Conservation (phyloP, 345 rosid genomes). For the Salix caprea region DNA sequence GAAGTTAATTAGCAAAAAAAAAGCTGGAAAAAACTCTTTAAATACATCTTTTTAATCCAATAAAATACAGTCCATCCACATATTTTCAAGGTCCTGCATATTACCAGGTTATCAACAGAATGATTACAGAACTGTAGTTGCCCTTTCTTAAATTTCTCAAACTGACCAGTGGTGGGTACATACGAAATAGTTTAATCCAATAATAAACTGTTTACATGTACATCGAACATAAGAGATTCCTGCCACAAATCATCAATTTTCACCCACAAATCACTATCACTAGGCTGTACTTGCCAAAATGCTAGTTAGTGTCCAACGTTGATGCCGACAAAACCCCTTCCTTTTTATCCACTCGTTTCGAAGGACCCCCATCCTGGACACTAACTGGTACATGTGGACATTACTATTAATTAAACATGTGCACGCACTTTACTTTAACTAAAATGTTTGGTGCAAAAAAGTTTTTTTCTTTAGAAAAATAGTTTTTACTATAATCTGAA, state of each 20-base stretch:
- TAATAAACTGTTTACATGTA: background rate
- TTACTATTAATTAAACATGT: slow-evolving; percentile 1
- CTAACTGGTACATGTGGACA: slow-evolving; percentile 15
- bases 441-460: too few species aligned
- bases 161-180: background rate
- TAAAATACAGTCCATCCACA: too few species aligned
- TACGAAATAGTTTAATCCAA: background rate
- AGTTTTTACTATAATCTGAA: too few species aligned
- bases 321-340: slow-evolving; percentile 18
- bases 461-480: too few species aligned
- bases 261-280: too few species aligned
- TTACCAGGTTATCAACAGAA: too few species aligned
- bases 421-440: background rate
- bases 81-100: background rate
- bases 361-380: slow-evolving; percentile 27
- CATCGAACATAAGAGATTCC: background rate
- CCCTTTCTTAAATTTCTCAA: background rate
- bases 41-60: too few species aligned
- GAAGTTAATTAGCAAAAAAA: too few species aligned
- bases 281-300: background rate
- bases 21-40: too few species aligned
- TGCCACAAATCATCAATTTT: background rate
- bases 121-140: background rate
- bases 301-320: background rate
- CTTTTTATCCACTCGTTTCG: background rate